Percentiles rank a stretch among this genome's conserved stretches.
phyloP scores from a whole-genome alignment of 768 basidiomycete genomes.

The Auricularia sp. region DNA sequence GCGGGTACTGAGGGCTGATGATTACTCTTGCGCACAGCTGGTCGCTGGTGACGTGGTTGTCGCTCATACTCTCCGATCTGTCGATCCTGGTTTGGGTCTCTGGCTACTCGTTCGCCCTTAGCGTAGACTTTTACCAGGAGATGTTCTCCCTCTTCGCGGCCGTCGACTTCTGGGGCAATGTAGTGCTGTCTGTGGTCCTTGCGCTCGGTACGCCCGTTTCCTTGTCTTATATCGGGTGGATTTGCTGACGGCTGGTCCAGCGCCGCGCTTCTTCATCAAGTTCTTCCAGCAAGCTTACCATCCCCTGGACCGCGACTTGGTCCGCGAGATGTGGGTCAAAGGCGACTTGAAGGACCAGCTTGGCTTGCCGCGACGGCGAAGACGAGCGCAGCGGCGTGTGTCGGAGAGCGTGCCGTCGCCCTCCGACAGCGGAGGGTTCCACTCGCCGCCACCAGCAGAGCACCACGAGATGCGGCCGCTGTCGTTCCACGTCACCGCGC shows the following conservation, averaged over 20 bases:
- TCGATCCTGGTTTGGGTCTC: conserved; percentile 79
- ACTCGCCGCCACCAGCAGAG: background rate
- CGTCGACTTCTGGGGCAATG: conserved; percentile 74
- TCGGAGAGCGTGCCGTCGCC: background rate
- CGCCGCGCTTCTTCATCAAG: conserved; percentile 73
- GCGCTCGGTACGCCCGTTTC: conserved; percentile 47
- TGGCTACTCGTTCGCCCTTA: conserved; percentile 73
- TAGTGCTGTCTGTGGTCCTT: conserved; percentile 56
- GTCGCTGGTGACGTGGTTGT: conserved; percentile 77
- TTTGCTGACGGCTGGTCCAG: conserved; percentile 24
- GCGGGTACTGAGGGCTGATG: conserved; percentile 12
- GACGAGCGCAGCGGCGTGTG: conserved; percentile 26
- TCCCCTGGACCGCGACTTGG: conserved; percentile 83
- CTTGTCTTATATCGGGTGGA: background rate
- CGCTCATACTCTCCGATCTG: conserved; percentile 68
- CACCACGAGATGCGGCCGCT: background rate
- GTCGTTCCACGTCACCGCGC: background rate
- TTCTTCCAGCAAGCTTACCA: conserved; percentile 58
- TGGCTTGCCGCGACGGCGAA: conserved; percentile 50
- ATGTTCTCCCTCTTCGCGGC: conserved; percentile 64
- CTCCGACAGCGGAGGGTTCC: background rate
- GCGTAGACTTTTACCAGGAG: conserved; percentile 62
- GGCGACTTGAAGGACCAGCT: conserved; percentile 76
- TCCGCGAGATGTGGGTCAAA: conserved; percentile 84
- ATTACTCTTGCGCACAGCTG: conserved; percentile 35